phyloP scores from a whole-genome alignment of 2,329 filamentous ascomycete genomes.

The Pseudogymnoascus sp. region DNA sequence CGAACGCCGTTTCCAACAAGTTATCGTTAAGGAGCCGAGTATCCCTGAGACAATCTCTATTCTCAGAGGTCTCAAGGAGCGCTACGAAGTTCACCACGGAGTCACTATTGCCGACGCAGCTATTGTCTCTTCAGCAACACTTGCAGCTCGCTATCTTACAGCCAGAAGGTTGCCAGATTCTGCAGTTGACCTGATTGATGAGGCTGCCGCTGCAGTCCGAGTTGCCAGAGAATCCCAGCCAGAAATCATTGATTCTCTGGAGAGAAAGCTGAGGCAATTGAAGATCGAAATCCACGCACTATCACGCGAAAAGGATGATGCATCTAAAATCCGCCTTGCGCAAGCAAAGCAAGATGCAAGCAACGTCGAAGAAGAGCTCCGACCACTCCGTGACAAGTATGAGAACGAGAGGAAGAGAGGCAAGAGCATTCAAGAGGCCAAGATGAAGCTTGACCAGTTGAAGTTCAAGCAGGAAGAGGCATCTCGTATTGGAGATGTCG shows the following conservation, averaged over 20 bases:
- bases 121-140: conserved; percentile 81
- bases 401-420: conserved; percentile 85
- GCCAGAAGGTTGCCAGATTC: conserved; percentile 87
- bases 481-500: conserved; percentile 76
- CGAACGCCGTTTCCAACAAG: conserved; percentile 97
- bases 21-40: conserved; percentile 87
- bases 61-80: conserved; percentile 94
- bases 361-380: conserved; percentile 88
- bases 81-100: conserved; percentile 96
- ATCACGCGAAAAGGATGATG: conserved; percentile 88
- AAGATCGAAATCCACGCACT: conserved; percentile 97
- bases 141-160: conserved; percentile 90
- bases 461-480: conserved; percentile 90
- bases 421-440: conserved; percentile 86
- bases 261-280: conserved; percentile 80
- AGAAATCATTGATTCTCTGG: conserved; percentile 88
- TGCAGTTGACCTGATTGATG: conserved; percentile 91
- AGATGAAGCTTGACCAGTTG: conserved; percentile 86
- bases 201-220: conserved; percentile 91
- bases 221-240: conserved; percentile 95
- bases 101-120: conserved; percentile 93
- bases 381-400: conserved; percentile 90
- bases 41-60: conserved; percentile 92
- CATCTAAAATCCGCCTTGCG: conserved; percentile 73
- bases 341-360: conserved; percentile 84